Evolutionary conservation across 192 early-diverging fungal species (phyloP).

Genomic region (Spizellomyces punctatus): DNA sequence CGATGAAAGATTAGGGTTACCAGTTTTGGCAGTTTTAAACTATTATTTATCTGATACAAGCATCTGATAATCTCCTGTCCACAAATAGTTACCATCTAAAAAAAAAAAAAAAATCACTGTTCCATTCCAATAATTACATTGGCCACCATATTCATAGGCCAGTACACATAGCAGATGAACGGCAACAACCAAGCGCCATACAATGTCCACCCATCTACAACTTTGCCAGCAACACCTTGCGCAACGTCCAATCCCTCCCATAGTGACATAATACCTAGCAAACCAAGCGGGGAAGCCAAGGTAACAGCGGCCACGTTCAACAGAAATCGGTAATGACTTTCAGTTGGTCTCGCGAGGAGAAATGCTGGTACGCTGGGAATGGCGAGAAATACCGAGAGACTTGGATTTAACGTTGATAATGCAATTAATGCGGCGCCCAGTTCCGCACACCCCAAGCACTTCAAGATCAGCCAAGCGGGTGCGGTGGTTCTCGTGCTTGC

Average conservation of each 20-base stretch:
- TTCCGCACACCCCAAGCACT: conserved; percentile 34
- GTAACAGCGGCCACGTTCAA: conserved; percentile 28
- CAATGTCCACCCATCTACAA: conserved; percentile 30
- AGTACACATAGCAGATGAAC: conserved; percentile 36
- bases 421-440: conserved; percentile 38
- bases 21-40: too few relatives aligned
- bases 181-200: conserved; percentile 48
- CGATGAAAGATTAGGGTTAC: too few relatives aligned
- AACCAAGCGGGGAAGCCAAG: conserved; percentile 33
- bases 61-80: too few relatives aligned
- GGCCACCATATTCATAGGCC: conserved; percentile 46
- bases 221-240: conserved; percentile 4
- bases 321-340: neutral
- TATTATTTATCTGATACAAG: too few relatives aligned
- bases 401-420: conserved; percentile 46
- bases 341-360: conserved; percentile 27
- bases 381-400: conserved; percentile 41
- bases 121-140: conserved; percentile 44
- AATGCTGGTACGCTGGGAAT: conserved; percentile 41
- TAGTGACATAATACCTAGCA: conserved; percentile 23
- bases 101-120: conserved; percentile 6
- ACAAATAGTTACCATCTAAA: too few relatives aligned
- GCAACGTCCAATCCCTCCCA: conserved; percentile 20
- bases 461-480: conserved; percentile 46
- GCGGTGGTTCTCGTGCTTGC: conserved; percentile 11